Conservation (phyloP, 345 rosid genomes). For the Angophora floribunda region DNA sequence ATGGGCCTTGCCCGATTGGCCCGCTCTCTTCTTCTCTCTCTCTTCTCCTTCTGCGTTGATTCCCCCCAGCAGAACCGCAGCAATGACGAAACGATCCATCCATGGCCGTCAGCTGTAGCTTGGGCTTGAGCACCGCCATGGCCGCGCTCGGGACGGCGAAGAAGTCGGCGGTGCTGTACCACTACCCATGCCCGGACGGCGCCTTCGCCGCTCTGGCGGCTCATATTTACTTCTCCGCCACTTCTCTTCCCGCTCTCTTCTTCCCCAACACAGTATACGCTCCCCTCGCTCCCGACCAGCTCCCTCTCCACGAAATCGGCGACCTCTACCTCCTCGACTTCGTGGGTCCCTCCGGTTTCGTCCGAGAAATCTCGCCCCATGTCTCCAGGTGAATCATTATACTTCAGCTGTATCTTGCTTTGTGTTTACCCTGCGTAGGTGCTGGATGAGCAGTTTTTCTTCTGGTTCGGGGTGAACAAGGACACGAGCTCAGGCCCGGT, state of each 20-base stretch:
- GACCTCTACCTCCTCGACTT: conserved; percentile 69
- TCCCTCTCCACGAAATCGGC: conserved; percentile 48
- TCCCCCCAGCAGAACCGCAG: neutral
- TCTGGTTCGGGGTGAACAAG: neutral
- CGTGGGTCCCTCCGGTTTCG: conserved; percentile 55
- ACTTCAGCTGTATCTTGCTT: neutral
- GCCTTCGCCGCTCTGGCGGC: conserved; percentile 73
- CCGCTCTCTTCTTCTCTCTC: neutral
- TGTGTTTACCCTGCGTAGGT: neutral
- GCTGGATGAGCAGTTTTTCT: neutral
- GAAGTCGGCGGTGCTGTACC: conserved; percentile 55
- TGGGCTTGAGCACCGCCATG: neutral
- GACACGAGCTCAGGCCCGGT: neutral
- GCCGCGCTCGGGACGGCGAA: conserved; percentile 4
- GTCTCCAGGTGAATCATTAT: conserved; percentile 20
- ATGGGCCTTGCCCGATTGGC: neutral
- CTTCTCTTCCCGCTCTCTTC: conserved; percentile 38
- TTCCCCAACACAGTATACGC: conserved; percentile 63
- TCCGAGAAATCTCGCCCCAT: conserved; percentile 34
- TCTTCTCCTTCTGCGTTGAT: neutral
- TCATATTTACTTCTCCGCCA: conserved; percentile 54
- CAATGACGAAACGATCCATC: neutral
- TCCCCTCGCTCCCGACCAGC: conserved; percentile 38
- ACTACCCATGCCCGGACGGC: conserved; percentile 79
- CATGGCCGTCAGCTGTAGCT: neutral